These are phyloP conservation scores for Fusarium tjaetaba DNA, from an alignment of 2,329 filamentous ascomycete species.

Conservation along the genomic window DNA sequence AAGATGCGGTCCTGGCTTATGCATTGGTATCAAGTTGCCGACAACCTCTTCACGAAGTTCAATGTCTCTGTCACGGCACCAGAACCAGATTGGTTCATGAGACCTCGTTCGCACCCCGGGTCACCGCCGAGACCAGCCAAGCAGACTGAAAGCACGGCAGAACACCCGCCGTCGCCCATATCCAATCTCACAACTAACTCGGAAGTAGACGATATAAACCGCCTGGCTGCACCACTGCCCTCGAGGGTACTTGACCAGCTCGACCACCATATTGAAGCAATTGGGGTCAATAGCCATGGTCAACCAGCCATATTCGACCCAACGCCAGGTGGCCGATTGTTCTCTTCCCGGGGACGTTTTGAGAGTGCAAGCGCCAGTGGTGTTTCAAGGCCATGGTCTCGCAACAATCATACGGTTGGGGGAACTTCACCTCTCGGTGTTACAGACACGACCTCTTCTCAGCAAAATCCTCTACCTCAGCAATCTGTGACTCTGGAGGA, in stretches of 20 bases:
- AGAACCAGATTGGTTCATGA: slow-evolving; percentile 42
- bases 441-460: neutral
- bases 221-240: neutral
- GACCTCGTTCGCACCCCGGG: slow-evolving; percentile 8
- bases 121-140: neutral
- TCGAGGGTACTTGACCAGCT: neutral
- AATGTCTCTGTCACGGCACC: slow-evolving; percentile 29
- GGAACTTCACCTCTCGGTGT: neutral
- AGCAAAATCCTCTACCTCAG: neutral
- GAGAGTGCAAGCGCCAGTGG: neutral
- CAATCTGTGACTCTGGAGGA: neutral
- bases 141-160: too few species aligned
- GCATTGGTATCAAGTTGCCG: slow-evolving; percentile 43
- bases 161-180: neutral
- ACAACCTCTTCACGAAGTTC: slow-evolving; percentile 37
- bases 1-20: slow-evolving; percentile 44
- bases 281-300: neutral
- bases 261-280: neutral
- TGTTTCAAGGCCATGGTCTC: neutral
- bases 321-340: neutral
- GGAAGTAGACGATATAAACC: neutral
- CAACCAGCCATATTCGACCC: neutral
- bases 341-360: neutral
- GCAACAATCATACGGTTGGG: neutral
- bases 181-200: neutral